These are phyloP conservation scores for Xanthoconium separans DNA, from an alignment of 1,284 basidiomycete genomes.

Conservation along the genomic window DNA sequence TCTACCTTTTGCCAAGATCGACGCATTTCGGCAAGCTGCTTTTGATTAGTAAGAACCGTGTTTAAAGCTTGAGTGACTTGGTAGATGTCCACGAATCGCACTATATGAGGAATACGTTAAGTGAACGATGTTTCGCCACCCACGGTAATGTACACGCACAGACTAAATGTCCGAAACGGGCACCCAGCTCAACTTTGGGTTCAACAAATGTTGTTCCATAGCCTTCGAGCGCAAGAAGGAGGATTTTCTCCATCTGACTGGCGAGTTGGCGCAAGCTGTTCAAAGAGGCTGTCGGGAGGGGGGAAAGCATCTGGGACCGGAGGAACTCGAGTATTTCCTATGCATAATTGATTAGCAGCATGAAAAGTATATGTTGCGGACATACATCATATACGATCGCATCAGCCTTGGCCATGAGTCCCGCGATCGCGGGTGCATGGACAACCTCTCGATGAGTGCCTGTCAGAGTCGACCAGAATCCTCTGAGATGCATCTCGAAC, in stretches of 20 bases:
- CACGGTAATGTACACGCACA: conserved; percentile 49
- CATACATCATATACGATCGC: conserved; percentile 85
- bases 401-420: conserved; percentile 84
- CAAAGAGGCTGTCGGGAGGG: conserved; percentile 66
- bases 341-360: conserved; percentile 15
- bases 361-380: conserved; percentile 13
- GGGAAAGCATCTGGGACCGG: conserved; percentile 78
- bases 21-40: conserved; percentile 82
- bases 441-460: conserved; percentile 80
- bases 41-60: conserved; percentile 81
- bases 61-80: conserved; percentile 85
- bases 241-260: conserved; percentile 89
- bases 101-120: conserved; percentile 38
- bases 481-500: conserved; percentile 80
- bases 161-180: conserved; percentile 84
- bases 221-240: conserved; percentile 74
- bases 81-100: conserved; percentile 86
- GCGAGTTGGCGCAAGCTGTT: conserved; percentile 75
- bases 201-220: conserved; percentile 89
- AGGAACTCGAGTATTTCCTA: conserved; percentile 86
- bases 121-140: conserved; percentile 6
- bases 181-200: conserved; percentile 85
- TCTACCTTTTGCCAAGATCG: conserved; percentile 84
- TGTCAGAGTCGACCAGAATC: conserved; percentile 75
- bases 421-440: conserved; percentile 83